Evolutionary conservation across 2,329 filamentous ascomycete genomes (phyloP).

Genomic region (Leptographium wingfieldii): DNA sequence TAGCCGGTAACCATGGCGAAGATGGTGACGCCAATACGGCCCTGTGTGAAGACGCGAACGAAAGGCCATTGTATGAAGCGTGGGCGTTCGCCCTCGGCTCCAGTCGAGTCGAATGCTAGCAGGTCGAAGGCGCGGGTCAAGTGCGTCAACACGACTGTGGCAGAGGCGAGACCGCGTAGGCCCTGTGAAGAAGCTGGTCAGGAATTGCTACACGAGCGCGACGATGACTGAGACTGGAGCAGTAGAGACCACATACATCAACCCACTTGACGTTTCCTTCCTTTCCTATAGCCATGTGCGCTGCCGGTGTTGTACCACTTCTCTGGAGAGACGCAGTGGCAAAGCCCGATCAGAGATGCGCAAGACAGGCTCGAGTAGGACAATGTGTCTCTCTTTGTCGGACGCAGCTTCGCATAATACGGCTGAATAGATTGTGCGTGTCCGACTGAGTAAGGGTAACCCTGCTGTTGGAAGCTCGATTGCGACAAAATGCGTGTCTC

Average conservation of each 20-base stretch:
- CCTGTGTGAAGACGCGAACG: slow-evolving; percentile 45
- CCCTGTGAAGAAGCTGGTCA: slow-evolving; percentile 25
- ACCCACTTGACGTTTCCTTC: slow-evolving; percentile 46
- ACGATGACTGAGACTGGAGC: neutral
- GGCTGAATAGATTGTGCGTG: neutral
- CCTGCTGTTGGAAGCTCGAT: neutral
- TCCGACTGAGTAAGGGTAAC: neutral
- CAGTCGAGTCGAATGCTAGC: slow-evolving; percentile 30
- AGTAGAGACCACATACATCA: slow-evolving; percentile 32
- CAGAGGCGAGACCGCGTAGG: slow-evolving; percentile 40
- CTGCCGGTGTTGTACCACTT: neutral
- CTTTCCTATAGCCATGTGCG: slow-evolving; percentile 27
- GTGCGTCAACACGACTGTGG: slow-evolving; percentile 42
- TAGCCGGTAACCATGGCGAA: slow-evolving; percentile 55
- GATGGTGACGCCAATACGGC: slow-evolving; percentile 52
- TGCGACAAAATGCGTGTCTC: too few relatives aligned
- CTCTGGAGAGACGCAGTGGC: neutral
- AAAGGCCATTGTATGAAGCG: slow-evolving; percentile 44
- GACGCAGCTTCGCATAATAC: neutral
- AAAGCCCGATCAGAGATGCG: neutral
- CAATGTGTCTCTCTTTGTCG: neutral
- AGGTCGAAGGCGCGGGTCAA: slow-evolving; percentile 37
- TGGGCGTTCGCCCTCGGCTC: slow-evolving; percentile 29
- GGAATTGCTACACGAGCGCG: neutral
- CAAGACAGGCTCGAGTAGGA: neutral